Evolutionary conservation across 2,329 filamentous ascomycete species (phyloP), one percentile per base, ranked within the genome.

Genomic region (Claviceps maximensis): DNA sequence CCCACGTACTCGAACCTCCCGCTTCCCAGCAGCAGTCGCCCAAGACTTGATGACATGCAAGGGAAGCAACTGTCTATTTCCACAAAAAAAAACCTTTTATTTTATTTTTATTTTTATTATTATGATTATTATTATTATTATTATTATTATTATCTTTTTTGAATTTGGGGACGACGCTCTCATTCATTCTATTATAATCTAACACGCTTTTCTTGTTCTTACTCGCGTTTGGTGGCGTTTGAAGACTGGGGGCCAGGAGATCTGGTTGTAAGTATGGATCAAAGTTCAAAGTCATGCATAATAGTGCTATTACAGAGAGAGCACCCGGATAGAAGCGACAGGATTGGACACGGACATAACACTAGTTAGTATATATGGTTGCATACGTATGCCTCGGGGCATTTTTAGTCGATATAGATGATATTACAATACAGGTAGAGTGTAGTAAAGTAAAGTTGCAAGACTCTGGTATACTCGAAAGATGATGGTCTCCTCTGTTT

Each of bases 1-100:
- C 78, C 1, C 93, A 98, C 65, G 83, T 90, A 13, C 75, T 97
- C 40, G 89, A 95, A 66, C 87, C 88, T 17, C 80, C 83, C 15
- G 68, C 74, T 44, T 67, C 73, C 27, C 68, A 71, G 56, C 63
- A 69, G 50, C 55, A 58, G 47, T 59, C 57, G 33, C 58, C 57
- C 23, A 58, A 61, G 54, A 61, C 53, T 42, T 56, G 46, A 54
- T 19, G 4, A 38, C n/a, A 44, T 44, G 41, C 7, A 44, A 4
- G 21, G 21, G 41, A 23, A 1, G 9, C 4, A n/a, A 42, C 21
- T 42, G 4, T 29, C 27, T 29, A 4, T 10, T 23, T 15, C 23
- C 23, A 25, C 13, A 23, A 29, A 29, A 4, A 29, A 4, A 29
- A 4, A 29, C 27, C 4, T 33, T 8, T 33, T 33, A 6, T 33